Conservation (phyloP, 352 stramenopile species). For the Nothophytophthora sp. region DNA sequence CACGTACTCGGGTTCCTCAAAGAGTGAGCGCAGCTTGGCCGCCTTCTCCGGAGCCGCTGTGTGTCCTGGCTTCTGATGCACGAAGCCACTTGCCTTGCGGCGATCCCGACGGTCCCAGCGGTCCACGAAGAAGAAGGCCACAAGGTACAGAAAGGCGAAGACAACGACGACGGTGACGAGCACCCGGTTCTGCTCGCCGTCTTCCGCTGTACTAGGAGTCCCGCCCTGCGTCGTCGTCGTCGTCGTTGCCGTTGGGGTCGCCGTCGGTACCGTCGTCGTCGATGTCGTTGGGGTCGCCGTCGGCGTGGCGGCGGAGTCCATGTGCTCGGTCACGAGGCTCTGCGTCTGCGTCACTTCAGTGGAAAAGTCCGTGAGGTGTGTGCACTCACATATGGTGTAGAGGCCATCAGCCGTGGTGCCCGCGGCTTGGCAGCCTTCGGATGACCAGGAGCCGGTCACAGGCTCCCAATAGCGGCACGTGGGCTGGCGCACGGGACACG, state of each 20-base stretch:
- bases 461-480: slow-evolving; percentile 66
- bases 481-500: slow-evolving; percentile 49
- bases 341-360: slow-evolving; percentile 65
- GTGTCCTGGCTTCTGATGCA: slow-evolving; percentile 30
- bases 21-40: slow-evolving; percentile 64
- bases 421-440: slow-evolving; percentile 49
- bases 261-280: no score
- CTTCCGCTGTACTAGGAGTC: no score
- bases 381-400: slow-evolving; percentile 80
- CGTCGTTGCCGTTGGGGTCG: no score
- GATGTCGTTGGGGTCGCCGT: no score
- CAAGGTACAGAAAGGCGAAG: slow-evolving; percentile 57
- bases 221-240: no score
- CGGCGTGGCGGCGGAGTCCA: no score
- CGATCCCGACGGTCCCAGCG: slow-evolving; percentile 60
- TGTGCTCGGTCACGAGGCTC: slow-evolving; percentile 53
- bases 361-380: slow-evolving; percentile 74
- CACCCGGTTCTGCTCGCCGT: slow-evolving; percentile 58
- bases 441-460: slow-evolving; percentile 46
- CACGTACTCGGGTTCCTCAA: slow-evolving; percentile 63
- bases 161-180: slow-evolving; percentile 48
- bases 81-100: slow-evolving; percentile 34
- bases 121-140: slow-evolving; percentile 59
- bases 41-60: slow-evolving; percentile 37
- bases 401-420: slow-evolving; percentile 56